Base-by-base conservation (phyloP, 1,284 basidiomycete species). In the Mycocalia duriaeana region DNA sequence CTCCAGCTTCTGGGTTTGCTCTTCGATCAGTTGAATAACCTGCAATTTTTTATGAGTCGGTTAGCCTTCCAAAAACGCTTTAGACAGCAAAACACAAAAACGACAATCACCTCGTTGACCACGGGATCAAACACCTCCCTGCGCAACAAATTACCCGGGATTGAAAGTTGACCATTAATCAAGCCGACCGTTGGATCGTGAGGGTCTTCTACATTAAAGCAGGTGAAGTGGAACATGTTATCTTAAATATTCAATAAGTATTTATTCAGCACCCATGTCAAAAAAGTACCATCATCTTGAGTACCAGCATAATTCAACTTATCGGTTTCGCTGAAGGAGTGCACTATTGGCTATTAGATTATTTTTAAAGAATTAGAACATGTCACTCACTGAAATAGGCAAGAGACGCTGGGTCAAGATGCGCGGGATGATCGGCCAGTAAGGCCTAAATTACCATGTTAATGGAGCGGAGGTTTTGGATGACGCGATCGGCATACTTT, bases 261-360 rank as follows among this genome's bases (percentile, higher is more conserved):
- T 9, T 38, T 40, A 14, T 28, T n/a, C 11, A 20, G 45, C 25
- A 51, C 38, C n/a, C n/a, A n/a, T n/a, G n/a, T n/a, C 28, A 9
- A 53, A 42, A 18, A 55, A 76, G 44, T 59, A 86, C 86, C 79
- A 60, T 91, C 89, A 61, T 91, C 89, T 25, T 67, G 64, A 45
- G 79, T 71, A 16, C 89, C 89, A 50, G 64, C 70, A 58, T 86
- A 91, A 24, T 75, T 75, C 44, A 89, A 66, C 62, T 91, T 91
- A 59, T 91, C 88, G n/a, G 85, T 85, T 64, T 91, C 87, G 53
- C 83, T 84, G 57, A 91, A 91, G 2, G 84, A 79, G 56, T 89
- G 83, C 85, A 89, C 75, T 77, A 36, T n/a, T n/a, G n/a, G n/a
- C n/a, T n/a, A n/a, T n/a, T n/a, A n/a, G n/a, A n/a, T n/a, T n/a